Evolutionary conservation across 208 protist genomes (phyloP), one percentile per base, ranked within the genome.

Genomic region (Acanthamoeba castellanii): DNA sequence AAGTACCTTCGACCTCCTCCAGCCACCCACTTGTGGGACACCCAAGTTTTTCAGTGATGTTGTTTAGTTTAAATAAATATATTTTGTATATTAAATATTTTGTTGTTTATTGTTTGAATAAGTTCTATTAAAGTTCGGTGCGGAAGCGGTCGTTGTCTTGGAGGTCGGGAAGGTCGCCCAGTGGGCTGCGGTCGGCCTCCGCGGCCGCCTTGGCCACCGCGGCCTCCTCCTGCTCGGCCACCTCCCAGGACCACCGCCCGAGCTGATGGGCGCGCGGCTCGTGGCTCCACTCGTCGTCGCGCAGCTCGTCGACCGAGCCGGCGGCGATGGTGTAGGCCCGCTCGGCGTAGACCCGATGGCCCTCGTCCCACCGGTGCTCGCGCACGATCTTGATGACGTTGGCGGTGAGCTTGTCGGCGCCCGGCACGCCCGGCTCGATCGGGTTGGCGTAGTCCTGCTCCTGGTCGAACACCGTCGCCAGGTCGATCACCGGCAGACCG

Each of bases 371-470:
- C n/a, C 16, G 18, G 74, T 82, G 74, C 27, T 82, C 30, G 74
- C 42, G 32, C n/a, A 91, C 64, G 11, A 91, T 50, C 25, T 66
- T 13, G 64, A 91, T 64, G 84, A 91, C 64, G 64, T 91, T 91
- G 84, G 66, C 11, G 9, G 84, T 91, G 30, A 91, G 84, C 64
- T 91, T 91, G 64, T 91, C 84, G 64, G 61, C 84, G 11, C 84
- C 84, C 57, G 27, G 37, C 34, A 91, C 84, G 57, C 84, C 84
- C 4, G 84, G 84, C 64, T 91, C 84, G 42, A 91, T 91, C 57
- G 84, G 64, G 42, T 91, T 91, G 64, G 84, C 84, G 84, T 91
- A 91, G 64, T 91, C 84, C 8, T 91, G 11, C 16, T 72, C 18
- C 34, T 50, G 5, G 25, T 91, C 84, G 20, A 91, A 91, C 32